Base-by-base conservation (phyloP, 371 early-diverging fungal genomes). In the Mucor racemosus region DNA sequence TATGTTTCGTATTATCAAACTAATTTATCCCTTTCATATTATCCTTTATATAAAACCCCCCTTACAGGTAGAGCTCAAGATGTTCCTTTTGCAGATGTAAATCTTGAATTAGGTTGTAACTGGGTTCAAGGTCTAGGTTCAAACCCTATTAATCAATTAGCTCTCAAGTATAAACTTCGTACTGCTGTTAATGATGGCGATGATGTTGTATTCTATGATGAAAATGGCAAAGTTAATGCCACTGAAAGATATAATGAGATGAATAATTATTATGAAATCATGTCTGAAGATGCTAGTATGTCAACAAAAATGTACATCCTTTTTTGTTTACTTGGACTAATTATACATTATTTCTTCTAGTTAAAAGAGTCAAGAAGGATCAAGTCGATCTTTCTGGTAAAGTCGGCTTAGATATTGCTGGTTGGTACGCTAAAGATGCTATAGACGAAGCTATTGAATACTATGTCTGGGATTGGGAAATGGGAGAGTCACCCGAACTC, bases 61-160 rank as follows among this genome's bases (percentile, higher is more conserved):
- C 46, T 44, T 46, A 19, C 46, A 79, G 79, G 82, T 7, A 69
- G 84, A 62, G 79, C 80, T 17, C 80, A 80, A 67, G 64, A 78
- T 65, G 69, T 62, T 9, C 66, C 66, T 4, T 80, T 83, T 68
- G 80, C 72, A 8, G 75, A 67, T 40, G 57, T 66, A 13, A 65
- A 67, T 26, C 67, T 83, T 53, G 84, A 83, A 63, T 21, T 77
- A 14, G 84, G 84, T 10, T 80, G 81, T 50, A 83, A 83, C 39
- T 83, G 84, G 84, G 84, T 82, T 26, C 84, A 83, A 66, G 84
- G 79, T n/a, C 48, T 83, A 3, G 84, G 84, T 4, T 66, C 71
- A 2, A 83, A 83, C 21, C 84, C 81, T 11, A 64, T 83, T 62
- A 74, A 80, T 33, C 61, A 74, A 36, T 65, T 83, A 10, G 73